Percentiles rank a stretch among this genome's conserved stretches.
Evolutionary conservation across 768 basidiomycete genomes (phyloP).

Genomic region (Lepiota venenata): DNA sequence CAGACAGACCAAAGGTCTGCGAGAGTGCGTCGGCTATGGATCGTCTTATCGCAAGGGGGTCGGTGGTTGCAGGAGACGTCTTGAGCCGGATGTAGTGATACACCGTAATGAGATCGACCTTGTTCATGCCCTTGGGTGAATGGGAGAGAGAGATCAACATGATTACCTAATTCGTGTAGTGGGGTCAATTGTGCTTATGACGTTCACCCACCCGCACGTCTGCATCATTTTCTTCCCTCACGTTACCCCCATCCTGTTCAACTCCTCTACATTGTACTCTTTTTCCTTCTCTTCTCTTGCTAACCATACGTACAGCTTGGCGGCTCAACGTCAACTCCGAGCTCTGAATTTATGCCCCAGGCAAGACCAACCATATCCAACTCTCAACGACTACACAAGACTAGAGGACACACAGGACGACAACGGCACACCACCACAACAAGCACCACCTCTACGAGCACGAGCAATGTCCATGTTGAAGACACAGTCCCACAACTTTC

Average conservation of each 20-base stretch:
- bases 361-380: background rate
- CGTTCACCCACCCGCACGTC: background rate
- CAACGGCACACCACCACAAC: background rate
- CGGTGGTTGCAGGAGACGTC: background rate
- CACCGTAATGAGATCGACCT: background rate
- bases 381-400: conserved; percentile 5
- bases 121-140: background rate
- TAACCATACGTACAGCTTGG: background rate
- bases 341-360: background rate
- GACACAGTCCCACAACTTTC: conserved; percentile 5
- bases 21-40: conserved; percentile 8
- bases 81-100: conserved; percentile 11
- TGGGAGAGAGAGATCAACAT: background rate
- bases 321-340: background rate
- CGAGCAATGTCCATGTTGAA: background rate
- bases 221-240: background rate
- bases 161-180: background rate
- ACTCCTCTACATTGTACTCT: background rate
- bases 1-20: conserved; percentile 7
- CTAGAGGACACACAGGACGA: background rate
- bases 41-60: conserved; percentile 3
- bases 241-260: background rate
- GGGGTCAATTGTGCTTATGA: too few relatives aligned
- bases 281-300: background rate
- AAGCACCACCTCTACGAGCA: background rate